A percentile compares a stretch with the other conserved stretches of the same genome.
Conservation (phyloP, 2,329 filamentous ascomycete species). For the Penicillium sp. region DNA sequence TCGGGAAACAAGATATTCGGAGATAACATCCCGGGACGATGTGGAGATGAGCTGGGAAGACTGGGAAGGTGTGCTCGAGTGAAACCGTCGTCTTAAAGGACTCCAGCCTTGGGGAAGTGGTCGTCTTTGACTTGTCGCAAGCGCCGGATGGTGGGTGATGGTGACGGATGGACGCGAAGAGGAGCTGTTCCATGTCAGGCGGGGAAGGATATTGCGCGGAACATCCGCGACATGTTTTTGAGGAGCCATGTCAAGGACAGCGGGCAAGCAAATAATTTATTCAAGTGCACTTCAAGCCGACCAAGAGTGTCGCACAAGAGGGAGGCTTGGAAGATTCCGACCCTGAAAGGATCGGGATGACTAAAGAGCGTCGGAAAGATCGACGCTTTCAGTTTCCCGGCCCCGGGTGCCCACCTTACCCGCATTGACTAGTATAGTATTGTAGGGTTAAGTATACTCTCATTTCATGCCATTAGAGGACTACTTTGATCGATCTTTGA, state of each 20-base stretch:
- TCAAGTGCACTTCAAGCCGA: not conserved
- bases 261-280: not conserved
- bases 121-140: constrained; percentile 26
- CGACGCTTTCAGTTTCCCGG: constrained; percentile 5
- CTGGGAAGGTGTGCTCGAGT: constrained; percentile 13
- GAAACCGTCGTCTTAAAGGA: constrained; percentile 21
- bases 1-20: constrained; percentile 21
- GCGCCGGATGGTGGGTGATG: constrained; percentile 26
- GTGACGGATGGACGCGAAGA: constrained; percentile 32
- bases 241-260: constrained; percentile 35
- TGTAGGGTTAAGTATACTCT: not conserved
- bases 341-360: constrained; percentile 2
- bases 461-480: constrained; percentile 1
- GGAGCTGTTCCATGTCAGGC: constrained; percentile 42
- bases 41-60: constrained; percentile 15
- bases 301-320: not conserved
- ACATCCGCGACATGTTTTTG: constrained; percentile 43
- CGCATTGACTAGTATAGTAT: not conserved
- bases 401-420: not conserved
- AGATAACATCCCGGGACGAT: constrained; percentile 11
- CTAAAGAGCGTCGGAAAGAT: constrained; percentile 5
- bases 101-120: constrained; percentile 24
- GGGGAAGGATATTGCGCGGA: constrained; percentile 44
- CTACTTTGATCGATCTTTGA: not conserved
- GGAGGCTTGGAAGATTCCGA: not conserved